Evolutionary conservation across 371 early-diverging fungal genomes (phyloP), one percentile per base, ranked within the genome.

Genomic region (Capillidium rhysosporum): DNA sequence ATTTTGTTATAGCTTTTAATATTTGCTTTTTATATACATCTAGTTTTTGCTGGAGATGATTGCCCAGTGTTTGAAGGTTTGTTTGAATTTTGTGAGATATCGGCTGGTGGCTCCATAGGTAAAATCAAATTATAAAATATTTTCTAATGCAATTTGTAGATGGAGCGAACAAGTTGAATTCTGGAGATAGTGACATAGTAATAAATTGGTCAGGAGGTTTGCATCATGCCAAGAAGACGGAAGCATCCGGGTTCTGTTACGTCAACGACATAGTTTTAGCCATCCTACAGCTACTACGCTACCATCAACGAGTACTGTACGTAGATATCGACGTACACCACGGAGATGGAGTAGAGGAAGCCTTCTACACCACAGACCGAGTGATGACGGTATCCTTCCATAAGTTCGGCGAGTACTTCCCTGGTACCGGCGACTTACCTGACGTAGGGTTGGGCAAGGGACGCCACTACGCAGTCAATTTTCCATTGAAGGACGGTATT

Each of bases 301-400:
- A 82, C 62, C 86, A 98, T 68, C 81, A 82, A 52, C 83, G 98
- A 47, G 98, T 99, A 10, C 69, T 99, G 29, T 99, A 99, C 70
- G 82, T 99, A 59, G 99, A 99, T 67, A 98, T 98, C 61, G 99
- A 99, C 63, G 86, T 98, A 26, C 99, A 99, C 66, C 99, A 99
- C 65, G 99, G 99, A 9, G 99, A 98, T 64, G 99, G 99, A 39
- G 99, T 99, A 26, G 89, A 94, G 65, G 99, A 99, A 67, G 99
- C 99, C 1, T 99, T 99, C 69, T 98, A 96, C 65, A 86, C 88
- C 10, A 92, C 98, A 5, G 98, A 98, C 63, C 79, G 99, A 48
- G 99, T 99, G 40, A 92, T 98, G 94, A 95, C 99, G 0, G 85
- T 89, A 16, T 89, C 89, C 29, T 98, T 99, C 66, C 99, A 99